Conservation (phyloP, 495 filamentous ascomycete species). For the Cercophora scortea region DNA sequence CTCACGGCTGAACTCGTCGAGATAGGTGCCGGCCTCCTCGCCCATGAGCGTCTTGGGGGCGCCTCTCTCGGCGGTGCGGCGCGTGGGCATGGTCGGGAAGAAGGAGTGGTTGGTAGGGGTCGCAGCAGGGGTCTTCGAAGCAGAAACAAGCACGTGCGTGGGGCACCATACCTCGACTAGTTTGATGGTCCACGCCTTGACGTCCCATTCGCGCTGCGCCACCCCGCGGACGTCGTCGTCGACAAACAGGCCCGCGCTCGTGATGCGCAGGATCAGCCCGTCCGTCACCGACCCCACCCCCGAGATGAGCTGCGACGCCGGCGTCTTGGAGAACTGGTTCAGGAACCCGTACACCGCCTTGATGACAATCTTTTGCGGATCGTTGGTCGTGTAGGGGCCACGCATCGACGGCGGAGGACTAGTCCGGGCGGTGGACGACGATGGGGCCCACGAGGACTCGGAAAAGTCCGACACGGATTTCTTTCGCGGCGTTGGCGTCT, state of each 20-base stretch:
- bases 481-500: conserved; percentile 34
- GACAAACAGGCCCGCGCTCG: conserved; percentile 87
- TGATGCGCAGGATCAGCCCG: conserved; percentile 76
- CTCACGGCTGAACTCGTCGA: conserved; percentile 48
- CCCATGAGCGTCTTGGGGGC: conserved; percentile 41
- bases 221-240: conserved; percentile 88
- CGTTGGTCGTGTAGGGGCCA: conserved; percentile 69
- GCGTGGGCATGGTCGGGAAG: conserved; percentile 28
- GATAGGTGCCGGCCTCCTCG: conserved; percentile 56
- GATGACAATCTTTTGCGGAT: conserved; percentile 92
- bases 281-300: conserved; percentile 72
- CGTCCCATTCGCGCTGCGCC: conserved; percentile 91
- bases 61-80: conserved; percentile 35
- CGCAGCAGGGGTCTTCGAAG: conserved; percentile 20
- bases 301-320: conserved; percentile 72
- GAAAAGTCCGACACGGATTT: conserved; percentile 62
- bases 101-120: conserved; percentile 30
- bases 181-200: conserved; percentile 96
- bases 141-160: conserved; percentile 35
- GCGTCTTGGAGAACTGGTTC: conserved; percentile 71
- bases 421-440: conserved; percentile 73
- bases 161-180: conserved; percentile 84
- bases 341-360: conserved; percentile 86
- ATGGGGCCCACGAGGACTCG: conserved; percentile 77
- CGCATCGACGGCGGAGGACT: conserved; percentile 74